These are phyloP conservation scores for Punica granatum DNA, from an alignment of 345 rosid species.

Conservation along the genomic window DNA sequence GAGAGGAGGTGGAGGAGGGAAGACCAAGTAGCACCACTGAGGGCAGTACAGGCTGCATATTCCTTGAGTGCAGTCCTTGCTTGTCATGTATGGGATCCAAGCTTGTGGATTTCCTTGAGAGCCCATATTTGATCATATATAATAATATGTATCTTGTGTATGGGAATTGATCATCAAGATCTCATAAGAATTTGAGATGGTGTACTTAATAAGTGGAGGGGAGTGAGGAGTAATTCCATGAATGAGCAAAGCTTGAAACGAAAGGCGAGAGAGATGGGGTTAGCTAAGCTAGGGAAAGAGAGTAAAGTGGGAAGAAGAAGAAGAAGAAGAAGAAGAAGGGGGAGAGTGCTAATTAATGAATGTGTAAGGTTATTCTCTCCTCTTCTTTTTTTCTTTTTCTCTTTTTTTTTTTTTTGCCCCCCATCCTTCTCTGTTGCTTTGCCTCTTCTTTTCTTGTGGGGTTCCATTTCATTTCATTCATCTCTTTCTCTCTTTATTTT, in stretches of 20 bases:
- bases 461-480: not conserved
- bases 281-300: too few relatives aligned
- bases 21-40: slow-evolving; percentile 69
- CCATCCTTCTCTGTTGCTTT: not conserved
- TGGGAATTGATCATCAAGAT: not conserved
- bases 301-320: slow-evolving; percentile 2
- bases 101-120: slow-evolving; percentile 32
- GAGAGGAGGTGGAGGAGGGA: slow-evolving; percentile 61
- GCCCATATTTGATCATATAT: slow-evolving; percentile 21
- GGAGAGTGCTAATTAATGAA: not conserved
- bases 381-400: slow-evolving; percentile 1
- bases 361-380: not conserved
- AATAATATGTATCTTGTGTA: too few relatives aligned
- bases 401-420: not conserved
- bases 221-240: too few relatives aligned
- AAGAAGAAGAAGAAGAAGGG: slow-evolving; percentile 3
- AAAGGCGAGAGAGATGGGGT: not conserved
- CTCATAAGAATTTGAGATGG: slow-evolving; percentile 1
- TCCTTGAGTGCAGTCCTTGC: slow-evolving; percentile 70
- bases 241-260: not conserved
- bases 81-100: slow-evolving; percentile 46
- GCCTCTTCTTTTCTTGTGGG: not conserved
- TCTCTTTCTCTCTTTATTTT: slow-evolving; percentile 1
- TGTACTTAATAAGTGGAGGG: too few relatives aligned
- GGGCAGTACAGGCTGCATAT: slow-evolving; percentile 70